These are phyloP conservation scores for Nissolia schottii DNA, from an alignment of 306 rosid species.

Conservation along the genomic window DNA sequence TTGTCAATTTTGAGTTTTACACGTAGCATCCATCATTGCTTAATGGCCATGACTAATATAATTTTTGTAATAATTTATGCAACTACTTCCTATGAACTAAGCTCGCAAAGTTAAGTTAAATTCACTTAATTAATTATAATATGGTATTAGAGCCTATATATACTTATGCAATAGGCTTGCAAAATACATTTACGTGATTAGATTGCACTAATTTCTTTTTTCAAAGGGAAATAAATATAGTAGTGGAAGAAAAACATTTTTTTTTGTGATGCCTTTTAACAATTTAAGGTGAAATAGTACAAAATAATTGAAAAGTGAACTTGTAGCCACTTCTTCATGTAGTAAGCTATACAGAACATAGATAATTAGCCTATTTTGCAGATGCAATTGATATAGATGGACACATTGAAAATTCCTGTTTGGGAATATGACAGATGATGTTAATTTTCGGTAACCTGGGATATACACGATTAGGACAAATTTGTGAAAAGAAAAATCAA, in stretches of 20 bases:
- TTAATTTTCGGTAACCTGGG: background rate
- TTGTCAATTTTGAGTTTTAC: too few species aligned
- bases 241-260: slow-evolving; percentile 5
- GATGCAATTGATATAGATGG: background rate
- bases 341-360: background rate
- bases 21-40: too few species aligned
- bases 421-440: background rate
- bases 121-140: too few species aligned
- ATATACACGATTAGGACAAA: background rate
- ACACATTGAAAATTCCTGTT: background rate
- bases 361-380: background rate
- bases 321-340: background rate
- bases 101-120: too few species aligned
- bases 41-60: too few species aligned
- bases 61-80: too few species aligned
- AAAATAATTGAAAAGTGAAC: background rate
- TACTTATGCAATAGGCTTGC: too few species aligned
- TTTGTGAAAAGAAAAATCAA: background rate
- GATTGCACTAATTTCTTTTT: too few species aligned
- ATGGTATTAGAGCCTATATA: too few species aligned
- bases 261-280: background rate
- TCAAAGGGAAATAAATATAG: too few species aligned
- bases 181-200: too few species aligned
- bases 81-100: too few species aligned
- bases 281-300: background rate